Conservation (phyloP, 192 early-diverging fungal genomes). For the Coemansia sp. region DNA sequence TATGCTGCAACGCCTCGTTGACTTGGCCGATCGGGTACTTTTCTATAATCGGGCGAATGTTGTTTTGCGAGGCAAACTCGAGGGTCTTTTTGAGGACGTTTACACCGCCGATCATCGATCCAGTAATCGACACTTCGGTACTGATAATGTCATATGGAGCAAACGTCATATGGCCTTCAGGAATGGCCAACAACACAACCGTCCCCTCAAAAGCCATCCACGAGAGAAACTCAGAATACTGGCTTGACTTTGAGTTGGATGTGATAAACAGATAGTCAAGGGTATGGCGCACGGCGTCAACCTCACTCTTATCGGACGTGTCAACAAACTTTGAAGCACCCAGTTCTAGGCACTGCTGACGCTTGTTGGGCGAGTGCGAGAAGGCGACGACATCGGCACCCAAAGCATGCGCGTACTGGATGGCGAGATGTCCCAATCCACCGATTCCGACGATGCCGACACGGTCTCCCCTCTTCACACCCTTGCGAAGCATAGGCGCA, state of each 20-base stretch:
- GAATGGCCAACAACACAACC: slow-evolving; percentile 57
- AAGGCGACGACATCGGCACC: slow-evolving; percentile 57
- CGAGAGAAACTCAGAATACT: slow-evolving; percentile 42
- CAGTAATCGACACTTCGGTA: slow-evolving; percentile 58
- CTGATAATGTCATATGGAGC: slow-evolving; percentile 41
- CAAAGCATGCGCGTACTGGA: slow-evolving; percentile 63
- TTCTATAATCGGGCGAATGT: slow-evolving; percentile 70
- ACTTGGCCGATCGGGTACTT: slow-evolving; percentile 63
- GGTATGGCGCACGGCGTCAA: slow-evolving; percentile 21
- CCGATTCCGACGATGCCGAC: slow-evolving; percentile 81
- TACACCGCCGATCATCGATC: slow-evolving; percentile 67
- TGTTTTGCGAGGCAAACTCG: slow-evolving; percentile 68
- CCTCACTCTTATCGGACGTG: slow-evolving; percentile 27
- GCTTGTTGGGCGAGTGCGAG: slow-evolving; percentile 61
- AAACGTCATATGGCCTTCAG: slow-evolving; percentile 55
- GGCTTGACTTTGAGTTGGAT: slow-evolving; percentile 27
- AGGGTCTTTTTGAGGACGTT: slow-evolving; percentile 65
- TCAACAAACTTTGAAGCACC: slow-evolving; percentile 62
- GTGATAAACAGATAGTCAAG: slow-evolving; percentile 52
- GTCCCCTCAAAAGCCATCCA: slow-evolving; percentile 54
- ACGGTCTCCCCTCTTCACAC: slow-evolving; percentile 61
- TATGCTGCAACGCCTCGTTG: slow-evolving; percentile 62
- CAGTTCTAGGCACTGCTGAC: slow-evolving; percentile 59
- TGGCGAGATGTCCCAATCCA: slow-evolving; percentile 73
- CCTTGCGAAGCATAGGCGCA: slow-evolving; percentile 64